These are phyloP conservation scores for Coffea canephora DNA, from an alignment of 257 asterid genomes.

Conservation along the genomic window DNA sequence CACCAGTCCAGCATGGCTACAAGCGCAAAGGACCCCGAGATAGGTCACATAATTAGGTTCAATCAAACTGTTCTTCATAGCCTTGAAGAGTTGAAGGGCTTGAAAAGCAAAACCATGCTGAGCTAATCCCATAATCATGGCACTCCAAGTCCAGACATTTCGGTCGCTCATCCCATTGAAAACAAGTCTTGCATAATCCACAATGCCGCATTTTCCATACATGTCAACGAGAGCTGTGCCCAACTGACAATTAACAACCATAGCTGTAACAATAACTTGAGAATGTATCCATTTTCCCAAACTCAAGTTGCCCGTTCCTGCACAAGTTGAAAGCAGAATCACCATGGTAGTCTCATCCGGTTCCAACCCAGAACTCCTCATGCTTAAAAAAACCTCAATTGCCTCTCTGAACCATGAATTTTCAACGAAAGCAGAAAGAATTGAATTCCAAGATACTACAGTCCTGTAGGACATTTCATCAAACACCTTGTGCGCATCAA, in stretches of 20 bases:
- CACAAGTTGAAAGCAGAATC: constrained; percentile 57
- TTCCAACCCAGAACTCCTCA: constrained; percentile 39
- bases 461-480: constrained; percentile 59
- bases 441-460: constrained; percentile 71
- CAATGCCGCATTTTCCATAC: constrained; percentile 70
- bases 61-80: constrained; percentile 39
- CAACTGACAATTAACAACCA: constrained; percentile 51
- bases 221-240: constrained; percentile 80
- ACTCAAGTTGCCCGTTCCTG: constrained; percentile 62
- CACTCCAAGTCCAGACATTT: constrained; percentile 85
- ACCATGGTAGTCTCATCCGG: constrained; percentile 76
- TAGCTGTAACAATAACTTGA: constrained; percentile 53
- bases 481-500: constrained; percentile 52
- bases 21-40: constrained; percentile 81
- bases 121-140: constrained; percentile 76
- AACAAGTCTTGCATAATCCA: constrained; percentile 49
- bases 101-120: constrained; percentile 59
- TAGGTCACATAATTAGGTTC: constrained; percentile 66
- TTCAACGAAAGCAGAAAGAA: constrained; percentile 51
- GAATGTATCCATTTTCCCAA: constrained; percentile 68
- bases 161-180: constrained; percentile 43
- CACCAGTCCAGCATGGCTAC: constrained; percentile 71
- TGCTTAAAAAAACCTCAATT: constrained; percentile 41
- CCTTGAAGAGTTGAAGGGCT: constrained; percentile 45
- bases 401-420: constrained; percentile 47